Base-by-base conservation (phyloP, 306 rosid species). In the Mucuna pruriens region DNA sequence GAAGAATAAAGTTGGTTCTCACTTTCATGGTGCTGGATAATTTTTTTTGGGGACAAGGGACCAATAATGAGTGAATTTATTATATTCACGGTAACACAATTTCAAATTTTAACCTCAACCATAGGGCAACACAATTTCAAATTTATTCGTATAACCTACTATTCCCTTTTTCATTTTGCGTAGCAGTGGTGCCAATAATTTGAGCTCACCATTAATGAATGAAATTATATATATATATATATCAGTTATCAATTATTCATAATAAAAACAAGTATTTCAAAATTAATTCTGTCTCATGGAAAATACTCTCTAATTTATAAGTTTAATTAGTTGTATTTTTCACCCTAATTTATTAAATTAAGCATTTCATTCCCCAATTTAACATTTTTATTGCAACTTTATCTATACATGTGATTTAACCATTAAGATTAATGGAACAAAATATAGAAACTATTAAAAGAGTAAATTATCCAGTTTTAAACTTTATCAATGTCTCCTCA, bases 1-100 rank as follows among this genome's bases (percentile, higher is more conserved):
- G 11, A 60, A 0, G 51, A 69, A 83, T 77, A 76, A 83, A 77
- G 82, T 60, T 83, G 82, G 63, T n/a, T 66, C 57, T 58, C 48
- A 15, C 74, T 68, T 82, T 62, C 71, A 65, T 38, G 31, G 71
- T 26, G 25, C 26, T n/a, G 9, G 19, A 9, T 36, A 36, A n/a
- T n/a, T n/a, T n/a, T n/a, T n/a, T n/a, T n/a, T n/a, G n/a, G n/a
- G n/a, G n/a, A n/a, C n/a, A n/a, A n/a, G n/a, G n/a, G n/a, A n/a
- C n/a, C n/a, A n/a, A n/a, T n/a, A n/a, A n/a, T n/a, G n/a, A n/a
- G n/a, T n/a, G n/a, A n/a, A n/a, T n/a, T n/a, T n/a, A n/a, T n/a
- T n/a, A n/a, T n/a, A n/a, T n/a, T n/a, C 17, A 5, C 6, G 0
- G 68, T 6, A 31, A 62, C 0, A 62, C 15, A 26, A 61, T 31